These are phyloP conservation scores for Aspergillus quadricinctus DNA, from an alignment of 2,329 filamentous ascomycete genomes.

Conservation along the genomic window DNA sequence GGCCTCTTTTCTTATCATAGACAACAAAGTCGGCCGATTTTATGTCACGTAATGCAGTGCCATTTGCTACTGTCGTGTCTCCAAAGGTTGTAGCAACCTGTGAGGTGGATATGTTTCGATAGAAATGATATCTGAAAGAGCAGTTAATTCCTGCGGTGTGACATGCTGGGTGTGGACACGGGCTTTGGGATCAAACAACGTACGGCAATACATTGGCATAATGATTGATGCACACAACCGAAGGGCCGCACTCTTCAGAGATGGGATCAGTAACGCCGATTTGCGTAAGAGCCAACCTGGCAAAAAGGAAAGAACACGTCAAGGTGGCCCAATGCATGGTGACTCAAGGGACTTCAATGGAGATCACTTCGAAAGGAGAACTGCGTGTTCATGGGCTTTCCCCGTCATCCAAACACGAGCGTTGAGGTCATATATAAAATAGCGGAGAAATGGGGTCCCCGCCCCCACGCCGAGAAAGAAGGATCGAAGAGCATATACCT, in stretches of 20 bases:
- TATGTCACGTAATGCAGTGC: conserved; percentile 28
- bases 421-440: not conserved
- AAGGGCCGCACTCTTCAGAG: conserved; percentile 25
- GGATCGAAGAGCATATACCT: not conserved
- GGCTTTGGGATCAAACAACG: conserved; percentile 1
- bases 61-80: conserved; percentile 31
- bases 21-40: conserved; percentile 35
- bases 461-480: not conserved
- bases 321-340: conserved; percentile 1
- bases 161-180: not conserved
- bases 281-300: conserved; percentile 16
- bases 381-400: not conserved
- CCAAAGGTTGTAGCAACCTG: conserved; percentile 23
- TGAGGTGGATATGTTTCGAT: conserved; percentile 25
- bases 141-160: conserved; percentile 13
- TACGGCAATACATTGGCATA: conserved; percentile 29
- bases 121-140: conserved; percentile 35
- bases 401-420: not conserved
- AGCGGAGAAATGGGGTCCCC: not conserved
- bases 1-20: conserved; percentile 33
- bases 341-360: not conserved
- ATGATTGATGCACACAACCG: conserved; percentile 36
- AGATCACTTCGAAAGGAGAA: not conserved
- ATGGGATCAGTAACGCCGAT: conserved; percentile 25
- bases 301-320: conserved; percentile 2